Percentiles rank a stretch among this genome's conserved stretches.
Evolutionary conservation across 202 grass and related monocot genomes (phyloP).

Genomic region (Tripidium arundinaceum): DNA sequence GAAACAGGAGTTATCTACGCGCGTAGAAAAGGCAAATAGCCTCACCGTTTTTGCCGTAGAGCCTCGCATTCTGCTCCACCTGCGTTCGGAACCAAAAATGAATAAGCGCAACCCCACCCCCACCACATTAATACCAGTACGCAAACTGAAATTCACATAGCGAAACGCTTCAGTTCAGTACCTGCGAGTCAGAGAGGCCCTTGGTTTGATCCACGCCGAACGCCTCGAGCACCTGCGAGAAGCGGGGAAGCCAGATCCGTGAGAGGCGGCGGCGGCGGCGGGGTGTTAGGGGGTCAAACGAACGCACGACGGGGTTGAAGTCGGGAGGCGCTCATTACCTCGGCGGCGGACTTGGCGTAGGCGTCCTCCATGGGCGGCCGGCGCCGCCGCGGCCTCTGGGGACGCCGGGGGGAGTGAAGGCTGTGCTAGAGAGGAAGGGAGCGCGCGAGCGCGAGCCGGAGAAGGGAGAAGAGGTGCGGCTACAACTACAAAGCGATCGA

Average conservation of each 20-base stretch:
- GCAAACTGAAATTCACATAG: neutral
- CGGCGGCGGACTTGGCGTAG: conserved; percentile 74
- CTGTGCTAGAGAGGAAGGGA: no score
- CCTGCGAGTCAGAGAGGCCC: conserved; percentile 90
- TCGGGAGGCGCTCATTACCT: conserved; percentile 46
- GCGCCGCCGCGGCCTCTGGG: neutral
- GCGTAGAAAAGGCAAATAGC: neutral
- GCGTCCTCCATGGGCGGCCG: conserved; percentile 72
- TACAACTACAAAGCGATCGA: neutral
- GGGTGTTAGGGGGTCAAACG: no score
- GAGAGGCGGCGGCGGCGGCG: conserved; percentile 15
- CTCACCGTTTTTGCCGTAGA: conserved; percentile 84
- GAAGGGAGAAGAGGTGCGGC: no score
- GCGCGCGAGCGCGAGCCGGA: neutral
- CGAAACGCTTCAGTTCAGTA: conserved; percentile 25
- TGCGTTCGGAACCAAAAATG: conserved; percentile 45
- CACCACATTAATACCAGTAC: neutral
- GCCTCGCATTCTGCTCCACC: conserved; percentile 67
- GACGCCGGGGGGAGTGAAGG: neutral
- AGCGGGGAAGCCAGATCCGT: conserved; percentile 45
- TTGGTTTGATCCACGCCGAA: conserved; percentile 83
- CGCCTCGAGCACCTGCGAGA: conserved; percentile 68
- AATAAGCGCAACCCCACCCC: conserved; percentile 16
- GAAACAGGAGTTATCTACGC: neutral
- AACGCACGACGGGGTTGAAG: neutral